Evolutionary conservation across 345 rosid species (phyloP).

Genomic region (Combretum micranthum): DNA sequence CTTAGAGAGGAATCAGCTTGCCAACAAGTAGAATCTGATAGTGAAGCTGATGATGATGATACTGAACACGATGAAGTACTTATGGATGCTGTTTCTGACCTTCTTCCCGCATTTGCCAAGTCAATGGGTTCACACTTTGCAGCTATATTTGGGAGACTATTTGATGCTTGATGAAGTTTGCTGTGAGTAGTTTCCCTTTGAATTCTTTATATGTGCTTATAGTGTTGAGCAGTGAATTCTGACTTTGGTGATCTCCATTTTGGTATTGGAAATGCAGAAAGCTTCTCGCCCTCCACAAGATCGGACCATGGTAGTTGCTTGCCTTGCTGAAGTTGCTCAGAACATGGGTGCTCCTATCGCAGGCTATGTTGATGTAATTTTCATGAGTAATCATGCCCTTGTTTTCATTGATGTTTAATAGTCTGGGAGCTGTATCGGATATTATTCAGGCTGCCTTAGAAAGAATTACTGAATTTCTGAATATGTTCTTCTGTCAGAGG

Average conservation of each 20-base stretch:
- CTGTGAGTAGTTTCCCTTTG: conserved; percentile 42
- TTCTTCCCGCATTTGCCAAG: conserved; percentile 97
- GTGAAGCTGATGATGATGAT: conserved; percentile 79
- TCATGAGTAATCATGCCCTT: conserved; percentile 7
- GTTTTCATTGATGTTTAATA: neutral
- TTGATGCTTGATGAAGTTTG: conserved; percentile 96
- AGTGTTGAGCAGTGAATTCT: too few species aligned
- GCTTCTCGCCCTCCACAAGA: conserved; percentile 81
- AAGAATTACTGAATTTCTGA: conserved; percentile 1
- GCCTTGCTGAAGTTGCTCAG: conserved; percentile 99
- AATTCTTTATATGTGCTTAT: neutral
- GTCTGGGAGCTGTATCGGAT: too few species aligned
- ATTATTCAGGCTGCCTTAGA: too few species aligned
- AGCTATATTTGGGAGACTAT: conserved; percentile 68
- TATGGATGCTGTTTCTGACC: conserved; percentile 98
- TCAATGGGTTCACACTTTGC: conserved; percentile 92
- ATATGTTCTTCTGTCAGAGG: conserved; percentile 48
- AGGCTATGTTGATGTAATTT: conserved; percentile 75
- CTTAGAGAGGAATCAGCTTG: conserved; percentile 87
- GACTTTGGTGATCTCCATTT: too few species aligned
- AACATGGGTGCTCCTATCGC: conserved; percentile 95
- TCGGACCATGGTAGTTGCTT: conserved; percentile 96
- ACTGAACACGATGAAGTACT: conserved; percentile 85
- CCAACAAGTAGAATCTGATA: conserved; percentile 66
- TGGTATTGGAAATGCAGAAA: conserved; percentile 28